Evolutionary conservation across 2,329 filamentous ascomycete genomes (phyloP).

Genomic region (Arthrobotrys sphaeroides): DNA sequence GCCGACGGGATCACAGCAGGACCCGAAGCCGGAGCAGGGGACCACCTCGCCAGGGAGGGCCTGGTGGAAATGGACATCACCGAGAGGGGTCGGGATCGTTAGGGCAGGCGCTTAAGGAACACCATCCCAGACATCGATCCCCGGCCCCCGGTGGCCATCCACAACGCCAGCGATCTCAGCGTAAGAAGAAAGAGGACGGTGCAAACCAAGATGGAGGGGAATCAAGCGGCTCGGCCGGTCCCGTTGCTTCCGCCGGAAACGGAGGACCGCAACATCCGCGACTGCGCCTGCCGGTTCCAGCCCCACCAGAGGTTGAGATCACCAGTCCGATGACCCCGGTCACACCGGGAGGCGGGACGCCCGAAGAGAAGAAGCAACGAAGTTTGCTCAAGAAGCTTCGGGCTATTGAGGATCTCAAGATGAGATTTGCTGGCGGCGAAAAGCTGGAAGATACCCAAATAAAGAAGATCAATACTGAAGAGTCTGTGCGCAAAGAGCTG

Average conservation of each 20-base stretch:
- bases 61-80: slow-evolving; percentile 57
- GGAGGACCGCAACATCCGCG: slow-evolving; percentile 57
- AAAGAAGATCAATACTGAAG: slow-evolving; percentile 95
- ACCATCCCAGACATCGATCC: slow-evolving; percentile 48
- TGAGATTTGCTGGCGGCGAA: slow-evolving; percentile 91
- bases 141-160: slow-evolving; percentile 39
- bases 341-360: slow-evolving; percentile 65
- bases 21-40: slow-evolving; percentile 66
- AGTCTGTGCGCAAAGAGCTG: slow-evolving; percentile 83
- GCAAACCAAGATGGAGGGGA: slow-evolving; percentile 50
- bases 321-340: slow-evolving; percentile 65
- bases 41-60: slow-evolving; percentile 59
- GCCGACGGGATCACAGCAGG: slow-evolving; percentile 66
- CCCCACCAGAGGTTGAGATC: slow-evolving; percentile 58
- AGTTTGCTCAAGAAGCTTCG: slow-evolving; percentile 96
- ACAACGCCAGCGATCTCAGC: slow-evolving; percentile 58
- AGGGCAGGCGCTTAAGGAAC: slow-evolving; percentile 48
- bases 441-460: slow-evolving; percentile 98
- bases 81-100: slow-evolving; percentile 44
- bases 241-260: slow-evolving; percentile 58
- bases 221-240: slow-evolving; percentile 57
- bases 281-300: slow-evolving; percentile 56
- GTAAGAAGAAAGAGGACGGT: slow-evolving; percentile 57
- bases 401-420: slow-evolving; percentile 97
- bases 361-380: slow-evolving; percentile 84